Base-by-base conservation (phyloP, 2,329 filamentous ascomycete species). In the Aureobasidium leucospermi region DNA sequence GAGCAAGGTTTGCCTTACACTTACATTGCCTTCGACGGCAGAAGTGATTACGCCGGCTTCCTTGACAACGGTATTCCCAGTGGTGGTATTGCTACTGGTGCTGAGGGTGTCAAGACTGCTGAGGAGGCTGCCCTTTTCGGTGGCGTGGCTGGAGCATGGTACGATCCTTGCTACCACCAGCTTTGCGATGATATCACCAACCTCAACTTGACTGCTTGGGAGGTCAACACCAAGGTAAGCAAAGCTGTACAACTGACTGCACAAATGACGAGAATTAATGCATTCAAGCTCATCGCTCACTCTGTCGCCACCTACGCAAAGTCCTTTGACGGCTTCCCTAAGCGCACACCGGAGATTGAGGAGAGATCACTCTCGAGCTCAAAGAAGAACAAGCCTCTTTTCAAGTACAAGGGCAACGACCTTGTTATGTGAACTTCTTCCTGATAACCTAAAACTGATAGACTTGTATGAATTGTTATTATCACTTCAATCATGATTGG, bases 41-140 rank as follows among this genome's bases (percentile, higher is more conserved):
- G 89, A 61, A 89, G 85, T 63, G 89, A 94, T 72, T 93, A 93
- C 66, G 87, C 85, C 53, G 86, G 84, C 1, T 92, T 93, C 75
- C 86, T 91, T 67, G 79, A 83, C 31, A 59, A 47, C 13, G 67
- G 65, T 13, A 90, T 92, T 43, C 86, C 89, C 0, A 83, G 83
- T 1, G 88, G 89, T 28, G 89, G 89, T 32, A 83, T 92, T 62
- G 87, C 88, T 58, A 90, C 88, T 2, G 89, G 89, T 41, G 89
- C 89, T 1, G 88, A 92, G 72, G 86, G 82, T 11, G 71, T 89
- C 74, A 92, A 91, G 81, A 90, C 87, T 0, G 74, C 79, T 52
- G 79, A 84, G 36, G 86, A 92, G 69, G 81, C 74, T 2, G 76
- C 74, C 42, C 73, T 84, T 73, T 93, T 90, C 69, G 88, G 89